phyloP scores from a whole-genome alignment of 306 rosid species.

The Sindora glabra region DNA sequence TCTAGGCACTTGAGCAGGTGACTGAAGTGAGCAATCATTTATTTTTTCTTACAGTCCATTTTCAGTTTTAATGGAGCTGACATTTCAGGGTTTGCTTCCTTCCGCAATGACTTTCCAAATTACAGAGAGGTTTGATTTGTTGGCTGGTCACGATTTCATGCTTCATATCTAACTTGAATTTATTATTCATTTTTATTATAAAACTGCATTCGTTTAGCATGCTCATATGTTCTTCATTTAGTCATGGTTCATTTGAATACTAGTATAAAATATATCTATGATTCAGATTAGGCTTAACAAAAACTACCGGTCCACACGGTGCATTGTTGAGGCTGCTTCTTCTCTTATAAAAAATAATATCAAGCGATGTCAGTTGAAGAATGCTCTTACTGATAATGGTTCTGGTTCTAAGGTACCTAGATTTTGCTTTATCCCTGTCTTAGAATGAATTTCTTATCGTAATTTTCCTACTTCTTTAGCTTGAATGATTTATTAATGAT shows the following conservation, averaged over 20 bases:
- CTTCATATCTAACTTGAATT: not conserved
- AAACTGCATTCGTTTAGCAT: not conserved
- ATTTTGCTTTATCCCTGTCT: slow-evolving; percentile 10
- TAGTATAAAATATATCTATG: slow-evolving; percentile 12
- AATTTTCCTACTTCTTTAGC: slow-evolving; percentile 10
- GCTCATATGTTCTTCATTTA: not conserved
- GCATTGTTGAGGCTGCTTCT: slow-evolving; percentile 89
- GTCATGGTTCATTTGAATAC: not conserved
- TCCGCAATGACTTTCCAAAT: slow-evolving; percentile 71
- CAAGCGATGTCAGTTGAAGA: slow-evolving; percentile 58
- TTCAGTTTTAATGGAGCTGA: slow-evolving; percentile 98
- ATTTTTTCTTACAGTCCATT: slow-evolving; percentile 62
- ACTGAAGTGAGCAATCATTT: slow-evolving; percentile 2
- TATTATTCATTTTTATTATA: not conserved
- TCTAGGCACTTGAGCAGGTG: not conserved
- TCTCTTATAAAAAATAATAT: slow-evolving; percentile 69
- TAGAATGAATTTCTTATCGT: not conserved
- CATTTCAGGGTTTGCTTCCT: slow-evolving; percentile 77
- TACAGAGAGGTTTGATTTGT: slow-evolving; percentile 66
- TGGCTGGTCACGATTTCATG: slow-evolving; percentile 1
- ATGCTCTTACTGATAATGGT: slow-evolving; percentile 75
- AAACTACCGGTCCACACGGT: slow-evolving; percentile 91
- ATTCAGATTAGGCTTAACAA: slow-evolving; percentile 77
- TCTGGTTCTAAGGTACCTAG: slow-evolving; percentile 74
- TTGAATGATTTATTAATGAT: slow-evolving; percentile 10